These are phyloP conservation scores for Diaporthe vaccinii DNA, from an alignment of 2,329 filamentous ascomycete species.

Conservation along the genomic window DNA sequence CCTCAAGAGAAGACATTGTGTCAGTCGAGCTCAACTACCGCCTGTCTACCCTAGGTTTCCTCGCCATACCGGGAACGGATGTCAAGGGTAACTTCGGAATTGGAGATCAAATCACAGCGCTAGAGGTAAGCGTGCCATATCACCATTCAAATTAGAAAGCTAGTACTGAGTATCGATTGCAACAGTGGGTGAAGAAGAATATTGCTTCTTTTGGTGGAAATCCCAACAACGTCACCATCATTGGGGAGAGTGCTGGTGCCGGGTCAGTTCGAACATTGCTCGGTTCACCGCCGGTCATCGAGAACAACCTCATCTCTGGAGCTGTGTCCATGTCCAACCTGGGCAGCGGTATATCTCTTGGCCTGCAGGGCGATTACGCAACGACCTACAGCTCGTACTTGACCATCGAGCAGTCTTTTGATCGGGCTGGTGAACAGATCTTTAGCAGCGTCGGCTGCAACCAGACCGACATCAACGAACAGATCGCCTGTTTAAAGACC, in stretches of 20 bases:
- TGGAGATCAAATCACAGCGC: constrained; percentile 63
- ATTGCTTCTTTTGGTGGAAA: constrained; percentile 37
- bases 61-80: constrained; percentile 64
- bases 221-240: constrained; percentile 37
- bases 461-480: constrained; percentile 53
- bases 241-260: constrained; percentile 57
- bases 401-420: constrained; percentile 63
- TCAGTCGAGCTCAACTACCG: constrained; percentile 65
- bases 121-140: constrained; percentile 49
- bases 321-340: constrained; percentile 65
- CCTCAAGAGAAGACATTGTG: constrained; percentile 64
- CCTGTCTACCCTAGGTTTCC: constrained; percentile 62
- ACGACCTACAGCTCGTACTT: constrained; percentile 68
- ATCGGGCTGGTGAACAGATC: constrained; percentile 60
- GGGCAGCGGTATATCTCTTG: constrained; percentile 63
- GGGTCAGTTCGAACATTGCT: constrained; percentile 63
- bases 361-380: constrained; percentile 61
- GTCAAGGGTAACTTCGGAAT: constrained; percentile 67
- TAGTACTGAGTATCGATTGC: not conserved
- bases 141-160: not conserved
- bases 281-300: constrained; percentile 61
- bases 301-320: constrained; percentile 56
- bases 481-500: constrained; percentile 61
- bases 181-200: constrained; percentile 36
- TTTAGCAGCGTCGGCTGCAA: constrained; percentile 63